Percentiles rank a stretch among this genome's conserved stretches.
These are phyloP conservation scores for Teratosphaeria gauchensis DNA, from an alignment of 2,329 filamentous ascomycete genomes.

Conservation along the genomic window DNA sequence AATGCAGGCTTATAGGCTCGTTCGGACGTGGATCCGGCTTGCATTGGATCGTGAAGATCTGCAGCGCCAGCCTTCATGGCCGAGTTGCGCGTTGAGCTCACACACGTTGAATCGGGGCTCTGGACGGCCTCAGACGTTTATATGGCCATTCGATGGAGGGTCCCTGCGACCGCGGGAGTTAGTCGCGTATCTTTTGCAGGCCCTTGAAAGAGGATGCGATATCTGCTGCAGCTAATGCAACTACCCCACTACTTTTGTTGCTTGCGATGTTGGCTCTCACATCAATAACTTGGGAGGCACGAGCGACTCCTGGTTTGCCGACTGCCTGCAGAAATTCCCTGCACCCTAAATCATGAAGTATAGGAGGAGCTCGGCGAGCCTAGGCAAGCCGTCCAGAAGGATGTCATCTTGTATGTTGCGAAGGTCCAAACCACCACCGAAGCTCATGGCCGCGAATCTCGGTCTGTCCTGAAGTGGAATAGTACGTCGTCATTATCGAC, in stretches of 20 bases:
- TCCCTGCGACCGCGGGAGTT: background rate
- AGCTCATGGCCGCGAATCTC: too few relatives aligned
- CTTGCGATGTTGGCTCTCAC: background rate
- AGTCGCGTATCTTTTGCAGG: background rate
- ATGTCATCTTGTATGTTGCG: too few relatives aligned
- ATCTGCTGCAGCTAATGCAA: background rate
- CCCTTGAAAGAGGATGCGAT: background rate
- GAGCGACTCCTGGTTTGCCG: too few relatives aligned
- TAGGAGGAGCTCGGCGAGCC: too few relatives aligned
- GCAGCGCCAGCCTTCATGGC: constrained; percentile 27
- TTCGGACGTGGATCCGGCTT: constrained; percentile 12
- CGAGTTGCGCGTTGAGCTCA: constrained; percentile 23
- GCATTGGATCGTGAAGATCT: constrained; percentile 18
- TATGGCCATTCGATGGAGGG: too few relatives aligned
- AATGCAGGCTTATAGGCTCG: constrained; percentile 11
- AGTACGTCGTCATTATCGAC: too few relatives aligned
- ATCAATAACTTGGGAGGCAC: background rate
- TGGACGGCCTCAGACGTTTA: background rate
- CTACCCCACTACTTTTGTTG: background rate
- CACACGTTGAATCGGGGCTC: constrained; percentile 11
- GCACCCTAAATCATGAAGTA: too few relatives aligned
- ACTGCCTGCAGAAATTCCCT: too few relatives aligned
- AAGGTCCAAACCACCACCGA: too few relatives aligned
- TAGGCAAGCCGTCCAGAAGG: too few relatives aligned
- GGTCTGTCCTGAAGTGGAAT: too few relatives aligned